Percentiles rank a stretch among this genome's conserved stretches.
phyloP scores from a whole-genome alignment of 2,329 filamentous ascomycete genomes.

The Colletotrichum sp. region DNA sequence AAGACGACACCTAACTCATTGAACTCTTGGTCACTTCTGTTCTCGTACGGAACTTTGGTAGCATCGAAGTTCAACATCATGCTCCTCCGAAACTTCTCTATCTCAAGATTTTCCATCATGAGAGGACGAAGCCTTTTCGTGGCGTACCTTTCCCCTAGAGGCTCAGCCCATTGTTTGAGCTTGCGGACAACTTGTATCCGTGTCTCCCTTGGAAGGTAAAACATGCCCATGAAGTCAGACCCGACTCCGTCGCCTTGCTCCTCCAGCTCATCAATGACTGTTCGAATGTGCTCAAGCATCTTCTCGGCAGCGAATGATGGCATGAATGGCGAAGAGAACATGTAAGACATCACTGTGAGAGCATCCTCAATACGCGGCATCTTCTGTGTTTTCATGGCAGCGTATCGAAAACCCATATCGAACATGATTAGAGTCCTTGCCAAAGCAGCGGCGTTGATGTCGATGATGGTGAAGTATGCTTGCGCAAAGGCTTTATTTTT shows the following conservation, averaged over 20 bases:
- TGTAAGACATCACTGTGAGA: slow-evolving; percentile 23
- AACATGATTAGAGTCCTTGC: slow-evolving; percentile 27
- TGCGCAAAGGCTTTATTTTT: neutral
- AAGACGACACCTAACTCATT: neutral
- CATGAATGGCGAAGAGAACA: slow-evolving; percentile 22
- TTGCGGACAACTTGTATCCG: slow-evolving; percentile 16
- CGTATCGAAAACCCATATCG: slow-evolving; percentile 9
- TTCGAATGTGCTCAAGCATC: slow-evolving; percentile 21
- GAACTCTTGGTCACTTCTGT: neutral
- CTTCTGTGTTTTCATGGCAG: neutral
- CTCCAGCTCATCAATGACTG: slow-evolving; percentile 22
- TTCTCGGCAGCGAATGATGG: slow-evolving; percentile 23
- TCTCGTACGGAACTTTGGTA: neutral
- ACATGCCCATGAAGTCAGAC: slow-evolving; percentile 11
- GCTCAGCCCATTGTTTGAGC: slow-evolving; percentile 4
- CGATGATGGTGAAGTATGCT: slow-evolving; percentile 26
- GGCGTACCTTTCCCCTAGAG: slow-evolving; percentile 15
- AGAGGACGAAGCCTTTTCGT: neutral
- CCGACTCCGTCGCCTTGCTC: neutral
- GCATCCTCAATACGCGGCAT: slow-evolving; percentile 1
- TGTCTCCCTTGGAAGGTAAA: neutral
- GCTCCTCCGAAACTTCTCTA: neutral
- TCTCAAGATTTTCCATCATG: neutral
- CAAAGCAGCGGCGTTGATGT: slow-evolving; percentile 26
- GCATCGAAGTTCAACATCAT: neutral